phyloP scores from a whole-genome alignment of 1,284 basidiomycete species.

The Pseudomicrostroma phylloplanum region DNA sequence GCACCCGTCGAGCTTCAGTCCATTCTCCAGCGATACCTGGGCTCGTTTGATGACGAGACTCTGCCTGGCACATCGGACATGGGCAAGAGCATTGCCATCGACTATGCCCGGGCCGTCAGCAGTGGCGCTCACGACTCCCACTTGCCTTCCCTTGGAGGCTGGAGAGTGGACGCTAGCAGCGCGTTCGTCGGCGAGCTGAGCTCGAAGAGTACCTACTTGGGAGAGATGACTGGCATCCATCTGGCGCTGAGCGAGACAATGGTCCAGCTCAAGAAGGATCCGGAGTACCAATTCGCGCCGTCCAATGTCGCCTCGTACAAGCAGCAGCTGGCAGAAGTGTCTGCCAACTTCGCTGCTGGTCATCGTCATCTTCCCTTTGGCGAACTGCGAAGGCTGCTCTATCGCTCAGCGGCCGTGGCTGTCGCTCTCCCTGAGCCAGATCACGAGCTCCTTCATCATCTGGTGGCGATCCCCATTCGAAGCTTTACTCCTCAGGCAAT shows the following conservation, averaged over 20 bases:
- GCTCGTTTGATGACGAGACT: conserved; percentile 27
- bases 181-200: conserved; percentile 38
- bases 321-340: conserved; percentile 63
- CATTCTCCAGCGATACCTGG: conserved; percentile 65
- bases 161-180: conserved; percentile 46
- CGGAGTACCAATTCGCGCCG: conserved; percentile 57
- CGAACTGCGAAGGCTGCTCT: conserved; percentile 76
- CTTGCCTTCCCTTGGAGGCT: conserved; percentile 48
- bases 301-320: conserved; percentile 65
- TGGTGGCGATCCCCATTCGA: conserved; percentile 82
- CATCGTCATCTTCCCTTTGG: conserved; percentile 39
- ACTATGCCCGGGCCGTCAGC: conserved; percentile 36
- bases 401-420: conserved; percentile 67
- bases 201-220: conserved; percentile 52
- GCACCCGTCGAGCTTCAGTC: conserved; percentile 89
- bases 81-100: conserved; percentile 45
- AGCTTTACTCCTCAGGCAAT: conserved; percentile 81
- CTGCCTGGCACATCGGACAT: conserved; percentile 34
- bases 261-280: conserved; percentile 61
- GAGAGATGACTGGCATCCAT: conserved; percentile 75
- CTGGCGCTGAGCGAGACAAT: conserved; percentile 57
- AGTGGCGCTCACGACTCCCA: conserved; percentile 30
- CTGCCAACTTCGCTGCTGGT: conserved; percentile 54
- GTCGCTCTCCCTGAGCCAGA: conserved; percentile 58
- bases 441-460: conserved; percentile 74